These are phyloP conservation scores for Populus deltoides DNA, from an alignment of 345 rosid species.

Conservation along the genomic window DNA sequence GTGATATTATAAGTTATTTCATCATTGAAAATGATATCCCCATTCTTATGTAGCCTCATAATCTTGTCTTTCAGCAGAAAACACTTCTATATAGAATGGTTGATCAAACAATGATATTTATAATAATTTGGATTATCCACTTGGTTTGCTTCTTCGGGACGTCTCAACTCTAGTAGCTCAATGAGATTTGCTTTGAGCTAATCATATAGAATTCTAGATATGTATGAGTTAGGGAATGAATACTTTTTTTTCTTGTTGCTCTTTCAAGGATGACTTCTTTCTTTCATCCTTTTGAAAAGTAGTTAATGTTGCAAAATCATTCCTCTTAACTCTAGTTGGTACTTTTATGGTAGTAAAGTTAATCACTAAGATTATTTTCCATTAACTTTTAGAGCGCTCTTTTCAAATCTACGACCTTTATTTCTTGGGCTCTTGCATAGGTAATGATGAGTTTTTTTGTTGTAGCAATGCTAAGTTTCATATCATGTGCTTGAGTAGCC, in stretches of 20 bases:
- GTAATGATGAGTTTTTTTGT: neutral
- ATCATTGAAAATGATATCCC: neutral
- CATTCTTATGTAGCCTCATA: neutral
- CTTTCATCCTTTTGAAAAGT: neutral
- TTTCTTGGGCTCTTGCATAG: neutral
- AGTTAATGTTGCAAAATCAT: too few species aligned
- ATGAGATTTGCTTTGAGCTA: neutral
- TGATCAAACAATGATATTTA: neutral
- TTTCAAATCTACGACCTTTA: neutral
- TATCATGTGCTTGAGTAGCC: neutral
- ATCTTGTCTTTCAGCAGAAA: neutral
- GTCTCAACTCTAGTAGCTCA: neutral
- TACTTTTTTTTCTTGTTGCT: neutral
- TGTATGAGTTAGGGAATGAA: neutral
- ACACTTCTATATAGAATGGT: neutral
- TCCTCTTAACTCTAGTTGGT: neutral
- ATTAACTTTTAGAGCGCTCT: neutral
- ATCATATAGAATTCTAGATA: neutral
- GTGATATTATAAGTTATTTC: neutral
- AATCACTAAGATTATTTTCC: neutral
- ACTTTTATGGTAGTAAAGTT: neutral
- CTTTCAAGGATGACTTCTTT: neutral
- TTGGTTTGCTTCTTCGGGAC: neutral
- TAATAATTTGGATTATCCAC: neutral
- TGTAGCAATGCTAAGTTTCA: neutral